phyloP scores from a whole-genome alignment of 2,329 filamentous ascomycete genomes.

The Hypoxylon sp. region DNA sequence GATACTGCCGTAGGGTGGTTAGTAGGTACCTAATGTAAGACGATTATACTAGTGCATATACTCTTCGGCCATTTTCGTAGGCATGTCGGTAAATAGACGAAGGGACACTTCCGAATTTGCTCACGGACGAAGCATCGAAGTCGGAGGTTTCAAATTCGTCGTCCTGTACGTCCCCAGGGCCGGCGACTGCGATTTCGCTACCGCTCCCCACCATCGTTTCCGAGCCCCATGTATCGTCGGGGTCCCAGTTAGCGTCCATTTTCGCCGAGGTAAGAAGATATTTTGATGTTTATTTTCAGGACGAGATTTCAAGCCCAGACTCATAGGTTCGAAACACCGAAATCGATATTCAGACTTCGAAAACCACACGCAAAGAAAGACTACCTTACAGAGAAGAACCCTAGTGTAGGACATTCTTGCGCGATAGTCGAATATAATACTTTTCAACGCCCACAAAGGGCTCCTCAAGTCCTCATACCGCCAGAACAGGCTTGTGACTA shows the following conservation, averaged over 20 bases:
- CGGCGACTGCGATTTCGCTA: slow-evolving; percentile 35
- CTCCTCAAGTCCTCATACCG: slow-evolving; percentile 2
- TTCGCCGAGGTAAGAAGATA: not conserved
- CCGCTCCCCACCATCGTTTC: slow-evolving; percentile 20
- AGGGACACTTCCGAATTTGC: slow-evolving; percentile 48
- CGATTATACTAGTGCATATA: slow-evolving; percentile 3
- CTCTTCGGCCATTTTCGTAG: slow-evolving; percentile 56
- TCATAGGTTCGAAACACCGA: not conserved
- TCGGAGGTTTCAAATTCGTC: slow-evolving; percentile 56
- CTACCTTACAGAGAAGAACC: not conserved
- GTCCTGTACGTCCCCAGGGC: slow-evolving; percentile 51
- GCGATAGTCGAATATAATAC: slow-evolving; percentile 9
- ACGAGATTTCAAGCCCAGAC: not conserved
- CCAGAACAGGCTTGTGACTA: slow-evolving; percentile 3
- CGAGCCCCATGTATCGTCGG: slow-evolving; percentile 24
- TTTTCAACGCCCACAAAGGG: slow-evolving; percentile 1
- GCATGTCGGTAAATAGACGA: slow-evolving; percentile 56
- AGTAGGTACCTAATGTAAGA: slow-evolving; percentile 16
- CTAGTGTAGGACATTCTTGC: not conserved
- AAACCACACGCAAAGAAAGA: not conserved
- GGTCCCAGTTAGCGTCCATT: slow-evolving; percentile 23
- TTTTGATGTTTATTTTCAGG: not conserved
- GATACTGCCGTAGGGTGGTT: slow-evolving; percentile 47
- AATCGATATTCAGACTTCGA: not conserved
- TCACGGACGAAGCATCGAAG: slow-evolving; percentile 51